Evolutionary conservation across 2,329 filamentous ascomycete genomes (phyloP), one percentile per base, ranked within the genome.

Genomic region (Stachybotrys chlorohalonatus): DNA sequence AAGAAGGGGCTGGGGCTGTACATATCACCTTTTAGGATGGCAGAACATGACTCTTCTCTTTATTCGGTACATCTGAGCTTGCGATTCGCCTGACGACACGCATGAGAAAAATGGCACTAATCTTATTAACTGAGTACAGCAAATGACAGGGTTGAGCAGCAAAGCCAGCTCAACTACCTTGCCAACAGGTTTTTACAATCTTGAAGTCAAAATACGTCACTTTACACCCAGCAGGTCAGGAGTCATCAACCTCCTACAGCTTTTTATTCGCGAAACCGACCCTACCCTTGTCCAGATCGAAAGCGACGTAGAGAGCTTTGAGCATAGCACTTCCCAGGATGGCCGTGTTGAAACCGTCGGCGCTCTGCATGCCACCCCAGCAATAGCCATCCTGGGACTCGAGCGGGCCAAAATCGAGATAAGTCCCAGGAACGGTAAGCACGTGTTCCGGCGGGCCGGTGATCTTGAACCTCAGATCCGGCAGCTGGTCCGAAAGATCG

Each of bases 251-350:
- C 8, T 47, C 46, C 16, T 8, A n/a, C 46, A 47, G 62, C 11
- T 62, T 55, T 68, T 79, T 79, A 57, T 70, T 70, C 51, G 75
- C 76, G 56, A 79, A 73, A 1, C 76, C 76, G 31, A 73, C 62
- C 15, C 60, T 64, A 13, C 66, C 63, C 13, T 61, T 66, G 51
- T 74, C 70, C 11, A 78, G 59, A 51, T 90, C 86, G 67, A 90
- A 90, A 51, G 90, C 82, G 32, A 86, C 83, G 65, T 87, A 91
- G 58, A 88, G 76, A 54, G 81, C 81, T 81, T 94, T 94, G 60
- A 94, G 78, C 73, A 91, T 89, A 54, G 88, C 77, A 57, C 92
- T 88, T 9, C 90, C 90, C 54, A 92, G 81, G 64, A 95, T 90
- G 54, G 78, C 82, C 58, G 85, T 77, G 1, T 66, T 64, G 52